These are phyloP conservation scores for Schwanniomyces yamadae DNA, from an alignment of 805 yeast genomes.

Conservation along the genomic window DNA sequence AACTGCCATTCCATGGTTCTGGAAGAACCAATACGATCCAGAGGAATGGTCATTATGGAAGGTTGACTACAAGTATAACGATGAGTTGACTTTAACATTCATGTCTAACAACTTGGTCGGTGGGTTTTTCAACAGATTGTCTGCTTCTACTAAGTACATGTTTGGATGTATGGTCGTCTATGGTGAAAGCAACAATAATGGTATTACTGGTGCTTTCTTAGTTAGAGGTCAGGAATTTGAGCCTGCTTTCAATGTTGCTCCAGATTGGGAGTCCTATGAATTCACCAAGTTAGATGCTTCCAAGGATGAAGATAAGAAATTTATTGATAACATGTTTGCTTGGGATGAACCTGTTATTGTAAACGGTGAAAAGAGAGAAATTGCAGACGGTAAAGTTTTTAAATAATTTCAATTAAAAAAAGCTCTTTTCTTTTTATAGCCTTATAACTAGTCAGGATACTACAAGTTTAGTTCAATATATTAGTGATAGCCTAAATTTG, in stretches of 20 bases:
- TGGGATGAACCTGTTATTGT: slow-evolving; percentile 93
- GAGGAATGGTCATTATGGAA: slow-evolving; percentile 93
- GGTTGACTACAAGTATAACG: slow-evolving; percentile 96
- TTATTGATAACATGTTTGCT: slow-evolving; percentile 90
- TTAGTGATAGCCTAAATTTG: no score
- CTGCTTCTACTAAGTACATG: slow-evolving; percentile 89
- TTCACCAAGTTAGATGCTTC: slow-evolving; percentile 82
- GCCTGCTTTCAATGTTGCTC: slow-evolving; percentile 97
- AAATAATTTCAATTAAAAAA: no score
- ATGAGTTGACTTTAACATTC: slow-evolving; percentile 93
- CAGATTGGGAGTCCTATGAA: slow-evolving; percentile 95
- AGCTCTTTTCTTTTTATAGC: slow-evolving; percentile 14
- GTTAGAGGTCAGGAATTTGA: slow-evolving; percentile 89
- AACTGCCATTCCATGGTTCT: slow-evolving; percentile 95
- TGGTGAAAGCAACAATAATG: slow-evolving; percentile 98
- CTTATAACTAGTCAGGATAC: no score
- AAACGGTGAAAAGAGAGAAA: slow-evolving; percentile 79
- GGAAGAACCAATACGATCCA: slow-evolving; percentile 85
- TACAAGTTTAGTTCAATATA: no score
- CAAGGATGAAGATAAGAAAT: slow-evolving; percentile 72
- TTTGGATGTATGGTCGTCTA: slow-evolving; percentile 92
- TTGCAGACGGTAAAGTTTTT: slow-evolving; percentile 97
- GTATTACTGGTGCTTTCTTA: slow-evolving; percentile 92
- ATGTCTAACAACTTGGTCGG: slow-evolving; percentile 98
- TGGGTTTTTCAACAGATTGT: slow-evolving; percentile 95